Evolutionary conservation across 2,329 filamentous ascomycete genomes (phyloP).

Genomic region (Elsinoe arachidis): DNA sequence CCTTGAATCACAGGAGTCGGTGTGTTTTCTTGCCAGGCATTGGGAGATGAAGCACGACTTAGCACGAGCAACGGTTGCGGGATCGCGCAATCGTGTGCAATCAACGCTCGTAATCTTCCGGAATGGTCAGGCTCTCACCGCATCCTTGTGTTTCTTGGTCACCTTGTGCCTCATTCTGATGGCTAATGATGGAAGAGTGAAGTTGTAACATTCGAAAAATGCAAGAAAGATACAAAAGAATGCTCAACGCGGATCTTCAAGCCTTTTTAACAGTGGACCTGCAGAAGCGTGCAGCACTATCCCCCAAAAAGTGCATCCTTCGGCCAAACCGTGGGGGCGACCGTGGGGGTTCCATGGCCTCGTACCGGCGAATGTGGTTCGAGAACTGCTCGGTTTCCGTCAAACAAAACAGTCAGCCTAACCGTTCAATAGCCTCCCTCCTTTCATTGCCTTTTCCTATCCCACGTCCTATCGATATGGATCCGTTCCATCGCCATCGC

Average conservation of each 20-base stretch:
- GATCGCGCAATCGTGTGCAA: conserved; percentile 7
- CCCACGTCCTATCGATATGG: not conserved
- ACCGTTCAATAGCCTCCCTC: not conserved
- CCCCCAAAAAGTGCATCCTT: not conserved
- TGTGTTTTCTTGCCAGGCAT: not conserved
- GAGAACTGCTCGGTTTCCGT: not conserved
- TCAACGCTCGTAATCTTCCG: conserved; percentile 1
- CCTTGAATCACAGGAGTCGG: not conserved
- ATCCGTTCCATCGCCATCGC: not conserved
- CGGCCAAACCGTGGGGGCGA: not conserved
- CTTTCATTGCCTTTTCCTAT: not conserved
- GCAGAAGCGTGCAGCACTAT: not conserved
- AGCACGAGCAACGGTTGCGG: conserved; percentile 8
- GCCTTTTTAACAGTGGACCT: not conserved
- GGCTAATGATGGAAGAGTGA: not conserved
- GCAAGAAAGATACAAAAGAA: not conserved
- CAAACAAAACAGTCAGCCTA: not conserved
- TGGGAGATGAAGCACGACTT: conserved; percentile 3
- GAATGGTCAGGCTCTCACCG: not conserved
- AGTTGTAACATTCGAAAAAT: not conserved
- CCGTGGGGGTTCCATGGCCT: not conserved
- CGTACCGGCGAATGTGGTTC: not conserved
- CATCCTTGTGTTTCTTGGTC: not conserved
- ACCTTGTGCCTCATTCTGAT: not conserved
- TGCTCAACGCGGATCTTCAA: not conserved